Base-by-base conservation (phyloP, 805 yeast species). In the Geotrichum ghanense region DNA sequence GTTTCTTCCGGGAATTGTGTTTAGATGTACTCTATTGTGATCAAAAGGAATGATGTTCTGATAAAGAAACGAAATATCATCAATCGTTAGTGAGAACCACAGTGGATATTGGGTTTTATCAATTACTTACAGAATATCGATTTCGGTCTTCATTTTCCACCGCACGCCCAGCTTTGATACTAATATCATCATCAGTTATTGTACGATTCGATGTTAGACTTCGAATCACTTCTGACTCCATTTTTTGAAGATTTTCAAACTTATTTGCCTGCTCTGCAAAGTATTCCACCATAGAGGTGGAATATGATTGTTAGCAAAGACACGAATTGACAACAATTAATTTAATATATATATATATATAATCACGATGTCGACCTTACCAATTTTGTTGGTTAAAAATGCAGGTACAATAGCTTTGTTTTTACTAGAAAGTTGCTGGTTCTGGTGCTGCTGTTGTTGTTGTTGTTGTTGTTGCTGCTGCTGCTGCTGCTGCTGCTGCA, bases 31-130 rank as follows among this genome's bases (percentile, higher is more conserved):
- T 31, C 86, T 60, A 37, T 74, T 77, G 47, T 67, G 64, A 54
- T 83, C 86, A 68, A 73, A 83, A 0, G 92, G 87, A 40, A 78
- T 60, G 9, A 83, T 75, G 56, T 81, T 77, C 37, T 31, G 37
- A 6, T n/a, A n/a, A n/a, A n/a, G n/a, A n/a, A n/a, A n/a, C n/a
- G n/a, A n/a, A n/a, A n/a, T n/a, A n/a, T n/a, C n/a, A n/a, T n/a
- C n/a, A n/a, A n/a, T n/a, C n/a, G 12, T 31, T 12, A n/a, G 37
- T 31, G 12, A 31, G 37, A 5, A 31, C 10, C 7, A 12, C 27
- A 24, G 12, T 24, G 7, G 27, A 12, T 24, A 12, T 7, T 24
- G 7, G 27, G 7, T 7, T 12, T 5, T n/a, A 31, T 31, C 37
- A n/a, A n/a, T n/a, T 31, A 31, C 37, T 31, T 19, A 31, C 37